Conservation (phyloP, 2,329 filamentous ascomycete species). For the Aspergillus flavus region DNA sequence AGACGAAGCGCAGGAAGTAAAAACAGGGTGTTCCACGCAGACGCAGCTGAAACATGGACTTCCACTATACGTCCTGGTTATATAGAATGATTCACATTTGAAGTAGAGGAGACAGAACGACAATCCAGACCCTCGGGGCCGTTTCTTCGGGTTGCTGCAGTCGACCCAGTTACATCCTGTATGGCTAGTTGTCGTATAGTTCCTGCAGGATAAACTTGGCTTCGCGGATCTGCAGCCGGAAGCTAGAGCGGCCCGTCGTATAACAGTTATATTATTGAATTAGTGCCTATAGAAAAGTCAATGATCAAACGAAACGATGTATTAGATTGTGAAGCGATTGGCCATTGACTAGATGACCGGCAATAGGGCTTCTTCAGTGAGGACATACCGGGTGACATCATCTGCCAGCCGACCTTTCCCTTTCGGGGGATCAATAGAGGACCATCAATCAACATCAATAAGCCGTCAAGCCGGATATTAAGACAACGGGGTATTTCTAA, state of each 20-base stretch:
- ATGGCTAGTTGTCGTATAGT: background rate
- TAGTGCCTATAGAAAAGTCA: background rate
- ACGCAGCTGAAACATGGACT: constrained; percentile 16
- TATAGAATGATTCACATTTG: background rate
- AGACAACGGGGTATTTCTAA: background rate
- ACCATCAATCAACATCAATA: background rate
- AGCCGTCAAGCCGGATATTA: background rate
- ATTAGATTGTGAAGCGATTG: background rate
- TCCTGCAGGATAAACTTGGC: background rate
- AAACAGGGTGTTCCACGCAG: constrained; percentile 6
- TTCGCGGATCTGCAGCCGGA: background rate
- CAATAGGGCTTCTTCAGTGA: background rate
- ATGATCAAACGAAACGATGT: background rate
- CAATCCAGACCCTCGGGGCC: background rate
- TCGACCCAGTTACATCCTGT: background rate
- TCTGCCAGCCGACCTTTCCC: constrained; percentile 14
- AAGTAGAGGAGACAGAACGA: background rate
- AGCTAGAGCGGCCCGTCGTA: background rate
- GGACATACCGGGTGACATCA: constrained; percentile 4
- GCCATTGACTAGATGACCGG: background rate
- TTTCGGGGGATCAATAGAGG: constrained; percentile 31
- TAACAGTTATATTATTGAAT: background rate
- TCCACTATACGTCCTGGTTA: background rate
- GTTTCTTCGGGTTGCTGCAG: background rate
- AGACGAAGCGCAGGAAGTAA: constrained; percentile 7